These are phyloP conservation scores for Phytophthora pseudosyringae DNA, from an alignment of 352 stramenopile genomes.

Conservation along the genomic window DNA sequence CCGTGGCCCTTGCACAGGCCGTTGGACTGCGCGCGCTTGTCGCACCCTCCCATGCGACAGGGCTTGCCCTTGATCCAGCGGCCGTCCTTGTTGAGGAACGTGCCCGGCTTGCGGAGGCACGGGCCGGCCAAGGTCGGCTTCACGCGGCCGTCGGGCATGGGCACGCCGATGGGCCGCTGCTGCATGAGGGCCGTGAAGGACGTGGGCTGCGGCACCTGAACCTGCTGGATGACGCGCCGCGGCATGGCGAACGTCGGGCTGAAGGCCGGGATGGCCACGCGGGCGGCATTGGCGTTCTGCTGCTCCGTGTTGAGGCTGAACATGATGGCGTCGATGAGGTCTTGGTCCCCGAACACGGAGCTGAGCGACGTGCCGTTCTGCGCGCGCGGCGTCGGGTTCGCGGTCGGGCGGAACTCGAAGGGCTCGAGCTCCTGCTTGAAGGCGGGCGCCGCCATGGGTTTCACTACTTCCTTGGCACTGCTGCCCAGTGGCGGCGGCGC, in stretches of 20 bases:
- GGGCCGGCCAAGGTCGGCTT: conserved; percentile 40
- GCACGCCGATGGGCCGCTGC: conserved; percentile 19
- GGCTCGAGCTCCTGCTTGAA: conserved; percentile 64
- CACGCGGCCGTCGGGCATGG: conserved; percentile 24
- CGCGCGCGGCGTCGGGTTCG: conserved; percentile 24
- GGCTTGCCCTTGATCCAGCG: conserved; percentile 89
- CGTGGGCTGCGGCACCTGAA: conserved; percentile 23
- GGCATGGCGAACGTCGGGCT: conserved; percentile 27
- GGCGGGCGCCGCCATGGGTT: conserved; percentile 29
- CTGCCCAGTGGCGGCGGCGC: conserved; percentile 3
- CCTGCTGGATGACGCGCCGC: conserved; percentile 19
- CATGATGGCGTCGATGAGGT: conserved; percentile 85
- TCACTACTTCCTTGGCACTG: conserved; percentile 11
- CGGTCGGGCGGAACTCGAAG: conserved; percentile 60
- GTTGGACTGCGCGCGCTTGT: conserved; percentile 84
- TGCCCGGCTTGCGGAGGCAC: conserved; percentile 73
- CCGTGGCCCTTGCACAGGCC: conserved; percentile 83
- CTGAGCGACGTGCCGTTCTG: conserved; percentile 57
- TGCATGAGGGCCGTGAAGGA: conserved; percentile 42
- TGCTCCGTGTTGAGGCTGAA: conserved; percentile 68
- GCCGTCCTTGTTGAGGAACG: conserved; percentile 90
- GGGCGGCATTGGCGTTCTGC: background rate
- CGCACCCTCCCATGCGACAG: conserved; percentile 71
- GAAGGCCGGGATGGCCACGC: conserved; percentile 11
- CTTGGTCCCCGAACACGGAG: conserved; percentile 80